Conservation (phyloP, 1,284 basidiomycete genomes). For the Takashimella koratensis region DNA sequence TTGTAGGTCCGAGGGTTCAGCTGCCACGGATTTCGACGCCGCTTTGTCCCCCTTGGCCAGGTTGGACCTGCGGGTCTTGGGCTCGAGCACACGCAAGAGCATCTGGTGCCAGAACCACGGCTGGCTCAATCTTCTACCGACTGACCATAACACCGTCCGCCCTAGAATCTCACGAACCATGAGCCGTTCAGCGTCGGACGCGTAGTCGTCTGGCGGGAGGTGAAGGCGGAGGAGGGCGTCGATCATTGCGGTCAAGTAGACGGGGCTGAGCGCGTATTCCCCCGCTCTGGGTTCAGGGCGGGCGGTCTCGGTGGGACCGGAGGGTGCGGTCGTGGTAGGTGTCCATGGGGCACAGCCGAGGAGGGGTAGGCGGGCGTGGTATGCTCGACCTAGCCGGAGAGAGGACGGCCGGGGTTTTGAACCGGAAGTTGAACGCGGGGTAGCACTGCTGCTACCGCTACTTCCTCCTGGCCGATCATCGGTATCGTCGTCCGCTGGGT, state of each 20-base stretch:
- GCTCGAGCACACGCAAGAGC: conserved; percentile 18
- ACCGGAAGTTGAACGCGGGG: not conserved
- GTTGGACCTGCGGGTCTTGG: not conserved
- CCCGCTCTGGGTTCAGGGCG: not conserved
- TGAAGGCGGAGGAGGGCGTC: conserved; percentile 42
- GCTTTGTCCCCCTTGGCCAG: not conserved
- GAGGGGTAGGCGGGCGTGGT: conserved; percentile 36
- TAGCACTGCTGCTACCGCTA: no score
- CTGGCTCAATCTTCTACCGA: conserved; percentile 40
- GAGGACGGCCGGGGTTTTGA: not conserved
- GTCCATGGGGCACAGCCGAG: conserved; percentile 6
- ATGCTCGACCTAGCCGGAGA: conserved; percentile 13
- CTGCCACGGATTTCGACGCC: not conserved
- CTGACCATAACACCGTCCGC: conserved; percentile 41
- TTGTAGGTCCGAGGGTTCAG: not conserved
- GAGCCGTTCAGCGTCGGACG: conserved; percentile 39
- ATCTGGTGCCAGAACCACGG: conserved; percentile 48
- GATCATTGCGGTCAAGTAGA: conserved; percentile 46
- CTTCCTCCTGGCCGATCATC: no score
- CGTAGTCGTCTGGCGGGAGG: conserved; percentile 42
- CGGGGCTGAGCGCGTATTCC: conserved; percentile 24
- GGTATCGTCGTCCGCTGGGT: not conserved
- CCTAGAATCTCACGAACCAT: conserved; percentile 50
- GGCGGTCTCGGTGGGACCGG: not conserved
- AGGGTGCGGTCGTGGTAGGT: not conserved